A percentile compares a stretch with the other conserved stretches of the same genome.
These are phyloP conservation scores for Calcarisporium arbuscula DNA, from an alignment of 2,329 filamentous ascomycete genomes.

Conservation along the genomic window DNA sequence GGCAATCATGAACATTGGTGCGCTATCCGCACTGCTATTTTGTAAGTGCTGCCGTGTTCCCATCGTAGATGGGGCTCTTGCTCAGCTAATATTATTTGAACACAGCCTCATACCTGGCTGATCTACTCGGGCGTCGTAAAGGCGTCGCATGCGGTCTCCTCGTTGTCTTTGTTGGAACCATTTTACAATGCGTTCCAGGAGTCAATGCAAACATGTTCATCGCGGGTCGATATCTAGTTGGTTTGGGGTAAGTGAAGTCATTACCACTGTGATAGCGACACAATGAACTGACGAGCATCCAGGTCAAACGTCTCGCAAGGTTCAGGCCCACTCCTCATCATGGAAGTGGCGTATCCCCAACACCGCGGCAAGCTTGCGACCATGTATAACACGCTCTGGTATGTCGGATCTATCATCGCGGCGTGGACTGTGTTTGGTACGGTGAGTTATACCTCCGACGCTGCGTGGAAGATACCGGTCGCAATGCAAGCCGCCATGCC, in stretches of 20 bases:
- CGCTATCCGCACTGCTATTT: conserved; percentile 27
- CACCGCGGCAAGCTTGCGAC: neutral
- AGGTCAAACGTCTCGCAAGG: too few relatives aligned
- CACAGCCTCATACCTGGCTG: too few relatives aligned
- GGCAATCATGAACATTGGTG: conserved; percentile 42
- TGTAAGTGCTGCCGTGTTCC: conserved; percentile 23
- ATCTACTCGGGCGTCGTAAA: too few relatives aligned
- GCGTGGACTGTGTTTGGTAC: conserved; percentile 8
- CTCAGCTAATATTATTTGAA: too few relatives aligned
- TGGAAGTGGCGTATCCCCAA: conserved; percentile 1
- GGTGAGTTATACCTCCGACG: conserved; percentile 5
- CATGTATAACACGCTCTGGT: neutral
- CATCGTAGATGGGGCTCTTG: conserved; percentile 24
- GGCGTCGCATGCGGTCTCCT: too few relatives aligned
- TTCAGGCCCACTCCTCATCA: conserved; percentile 18
- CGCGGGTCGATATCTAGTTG: conserved; percentile 44
- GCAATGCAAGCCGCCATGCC: conserved; percentile 15
- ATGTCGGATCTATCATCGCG: conserved; percentile 4
- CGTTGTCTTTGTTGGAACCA: too few relatives aligned
- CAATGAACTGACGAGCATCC: too few relatives aligned
- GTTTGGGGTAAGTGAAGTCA: conserved; percentile 46
- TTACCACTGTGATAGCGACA: too few relatives aligned
- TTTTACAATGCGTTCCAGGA: conserved; percentile 24
- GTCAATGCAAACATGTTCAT: conserved; percentile 44
- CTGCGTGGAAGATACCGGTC: conserved; percentile 18